Conservation (phyloP, 2,329 filamentous ascomycete genomes). For the Fusarium protoensiforme region DNA sequence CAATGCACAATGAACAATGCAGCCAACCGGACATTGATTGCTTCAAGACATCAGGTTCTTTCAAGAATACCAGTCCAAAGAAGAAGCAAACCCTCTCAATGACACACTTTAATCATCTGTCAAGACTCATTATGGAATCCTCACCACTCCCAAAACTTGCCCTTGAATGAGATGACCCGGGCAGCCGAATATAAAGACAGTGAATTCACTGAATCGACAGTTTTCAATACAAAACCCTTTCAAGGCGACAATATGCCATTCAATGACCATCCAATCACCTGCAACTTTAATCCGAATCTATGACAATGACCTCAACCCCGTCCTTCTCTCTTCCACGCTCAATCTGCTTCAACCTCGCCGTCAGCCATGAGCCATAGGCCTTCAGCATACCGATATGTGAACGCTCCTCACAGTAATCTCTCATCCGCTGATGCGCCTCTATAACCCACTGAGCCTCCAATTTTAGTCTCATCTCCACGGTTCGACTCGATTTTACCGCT, state of each 20-base stretch:
- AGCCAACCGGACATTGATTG: neutral
- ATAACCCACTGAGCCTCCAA: neutral
- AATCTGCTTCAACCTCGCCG: neutral
- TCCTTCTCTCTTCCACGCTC: neutral
- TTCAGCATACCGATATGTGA: neutral
- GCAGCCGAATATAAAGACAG: neutral
- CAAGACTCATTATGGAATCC: neutral
- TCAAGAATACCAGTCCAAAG: neutral
- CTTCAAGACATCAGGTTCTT: neutral
- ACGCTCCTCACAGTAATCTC: neutral
- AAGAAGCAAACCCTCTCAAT: neutral
- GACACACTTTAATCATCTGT: neutral
- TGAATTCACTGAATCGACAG: neutral
- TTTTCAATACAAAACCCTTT: neutral
- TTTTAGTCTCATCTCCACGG: neutral
- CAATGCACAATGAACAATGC: neutral
- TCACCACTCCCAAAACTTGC: neutral
- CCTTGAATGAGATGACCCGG: neutral
- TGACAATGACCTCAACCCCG: neutral
- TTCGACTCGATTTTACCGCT: neutral
- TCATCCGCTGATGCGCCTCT: neutral
- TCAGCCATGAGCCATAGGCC: neutral
- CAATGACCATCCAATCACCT: neutral
- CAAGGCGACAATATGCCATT: neutral
- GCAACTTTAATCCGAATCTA: neutral